These are phyloP conservation scores for Turritis glabra DNA, from an alignment of 345 rosid species.

Conservation along the genomic window DNA sequence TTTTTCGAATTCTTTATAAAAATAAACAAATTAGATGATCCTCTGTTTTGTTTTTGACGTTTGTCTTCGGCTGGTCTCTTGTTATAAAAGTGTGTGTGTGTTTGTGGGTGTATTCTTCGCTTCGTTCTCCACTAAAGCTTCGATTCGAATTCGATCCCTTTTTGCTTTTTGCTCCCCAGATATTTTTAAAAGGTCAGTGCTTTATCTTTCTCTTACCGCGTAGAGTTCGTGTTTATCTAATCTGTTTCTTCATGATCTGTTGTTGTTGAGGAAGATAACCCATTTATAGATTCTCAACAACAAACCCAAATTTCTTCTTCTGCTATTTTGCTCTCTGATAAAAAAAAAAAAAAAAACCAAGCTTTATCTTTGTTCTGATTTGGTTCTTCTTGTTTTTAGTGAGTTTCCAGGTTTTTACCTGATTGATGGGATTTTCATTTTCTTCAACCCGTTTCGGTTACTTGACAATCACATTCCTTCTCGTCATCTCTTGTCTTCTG, in stretches of 20 bases:
- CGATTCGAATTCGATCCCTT: neutral
- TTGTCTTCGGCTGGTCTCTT: constrained; percentile 15
- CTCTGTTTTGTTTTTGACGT: constrained; percentile 22
- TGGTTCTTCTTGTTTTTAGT: constrained; percentile 1
- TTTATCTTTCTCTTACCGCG: constrained; percentile 29
- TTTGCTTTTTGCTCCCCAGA: neutral
- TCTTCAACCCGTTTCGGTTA: constrained; percentile 30
- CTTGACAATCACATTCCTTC: constrained; percentile 48
- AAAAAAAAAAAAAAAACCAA: neutral
- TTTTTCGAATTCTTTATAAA: constrained; percentile 10
- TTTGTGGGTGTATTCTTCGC: constrained; percentile 8
- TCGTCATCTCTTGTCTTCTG: constrained; percentile 42
- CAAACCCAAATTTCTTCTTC: neutral
- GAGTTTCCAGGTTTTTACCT: constrained; percentile 24
- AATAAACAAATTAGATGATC: neutral
- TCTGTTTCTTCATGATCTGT: constrained; percentile 23
- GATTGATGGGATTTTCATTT: constrained; percentile 37
- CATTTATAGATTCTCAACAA: constrained; percentile 17
- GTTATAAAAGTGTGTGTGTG: constrained; percentile 17
- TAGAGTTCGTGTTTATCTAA: constrained; percentile 33
- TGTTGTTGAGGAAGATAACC: constrained; percentile 4
- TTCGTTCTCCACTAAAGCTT: constrained; percentile 1
- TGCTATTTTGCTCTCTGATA: neutral
- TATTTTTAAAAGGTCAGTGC: constrained; percentile 26
- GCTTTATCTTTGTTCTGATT: constrained; percentile 24